Base-by-base conservation (phyloP, 2,329 filamentous ascomycete species). In the Venturia aucupariae region DNA sequence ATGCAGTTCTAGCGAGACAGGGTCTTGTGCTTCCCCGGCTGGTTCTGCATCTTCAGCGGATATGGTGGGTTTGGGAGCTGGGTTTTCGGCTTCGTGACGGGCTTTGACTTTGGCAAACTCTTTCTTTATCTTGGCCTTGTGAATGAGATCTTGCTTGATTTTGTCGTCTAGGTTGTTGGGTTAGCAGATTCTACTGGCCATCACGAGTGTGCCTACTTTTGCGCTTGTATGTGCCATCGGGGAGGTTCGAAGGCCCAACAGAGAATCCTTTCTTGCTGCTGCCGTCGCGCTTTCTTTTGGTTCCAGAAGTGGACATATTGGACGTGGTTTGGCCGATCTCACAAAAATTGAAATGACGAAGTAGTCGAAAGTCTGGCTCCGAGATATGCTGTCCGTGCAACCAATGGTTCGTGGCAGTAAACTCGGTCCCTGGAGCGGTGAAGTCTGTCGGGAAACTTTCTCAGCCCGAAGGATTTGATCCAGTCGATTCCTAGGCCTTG, bases 61-160 rank as follows among this genome's bases (percentile, higher is more conserved):
- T 68, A 75, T 67, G 66, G 77, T 70, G 70, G 69, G 11, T 19
- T 32, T 57, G 70, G 67, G 35, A 69, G 69, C 44, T 55, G 38
- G 22, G 24, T 32, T 54, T n/a, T 72, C 69, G 46, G 74, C 74
- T 46, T 79, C 74, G 72, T 85, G 81, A 59, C 79, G 78, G 48
- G 86, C 86, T 76, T 92, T 93, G 68, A 96, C 80, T 76, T 96
- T 97, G 67, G 89, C 89, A 73, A 96, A 97, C 51, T 89, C 85
- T 76, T 96, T 96, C 77, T 93, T 94, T 67, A 96, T 82, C 76
- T 97, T 96, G 66, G 92, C 92, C 75, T 94, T 95, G 75, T 92
- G 86, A 71, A 97, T 97, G 64, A 96, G 80, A 68, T 90, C 85
- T 68, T 88, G 84, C 77, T 97, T 97, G 72, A 96, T 94, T 76